These are phyloP conservation scores for Vitis hybrid DNA, from an alignment of 177 flowering plant genomes.

Conservation along the genomic window DNA sequence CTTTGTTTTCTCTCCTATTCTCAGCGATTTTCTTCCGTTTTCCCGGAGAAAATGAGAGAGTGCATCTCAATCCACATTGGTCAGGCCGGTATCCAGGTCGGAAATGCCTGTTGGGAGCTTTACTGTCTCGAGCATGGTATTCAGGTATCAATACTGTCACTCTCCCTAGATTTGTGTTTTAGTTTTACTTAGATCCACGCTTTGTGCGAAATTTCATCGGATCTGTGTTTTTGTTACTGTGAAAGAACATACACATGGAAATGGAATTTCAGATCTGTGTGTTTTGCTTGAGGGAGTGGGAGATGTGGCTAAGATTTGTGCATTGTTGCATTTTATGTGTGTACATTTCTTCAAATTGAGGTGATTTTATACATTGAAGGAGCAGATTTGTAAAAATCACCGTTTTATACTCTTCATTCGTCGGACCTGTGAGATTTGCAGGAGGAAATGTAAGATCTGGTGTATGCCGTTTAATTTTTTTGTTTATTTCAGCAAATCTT, in stretches of 20 bases:
- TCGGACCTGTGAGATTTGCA: too few relatives aligned
- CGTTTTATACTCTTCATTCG: too few relatives aligned
- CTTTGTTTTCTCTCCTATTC: neutral
- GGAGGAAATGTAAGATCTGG: too few relatives aligned
- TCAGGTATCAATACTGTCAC: conserved; percentile 30
- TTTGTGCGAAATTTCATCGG: neutral
- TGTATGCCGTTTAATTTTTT: too few relatives aligned
- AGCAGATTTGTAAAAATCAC: fast-evolving
- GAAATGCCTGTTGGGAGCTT: conserved; percentile 70
- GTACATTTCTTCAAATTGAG: too few relatives aligned
- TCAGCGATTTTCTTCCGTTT: neutral
- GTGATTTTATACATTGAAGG: too few relatives aligned
- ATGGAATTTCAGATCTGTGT: too few relatives aligned
- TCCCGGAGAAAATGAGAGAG: conserved; percentile 50
- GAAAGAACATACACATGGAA: too few relatives aligned
- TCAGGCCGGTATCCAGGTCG: conserved; percentile 72
- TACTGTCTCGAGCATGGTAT: conserved; percentile 72
- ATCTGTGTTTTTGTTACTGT: neutral
- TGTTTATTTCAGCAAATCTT: too few relatives aligned
- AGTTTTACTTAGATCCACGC: neutral
- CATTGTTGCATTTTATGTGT: too few relatives aligned
- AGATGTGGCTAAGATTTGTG: too few relatives aligned
- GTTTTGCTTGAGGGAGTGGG: too few relatives aligned
- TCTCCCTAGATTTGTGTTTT: neutral
- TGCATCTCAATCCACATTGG: conserved; percentile 68